Base-by-base conservation (phyloP, 2,329 filamentous ascomycete genomes). In the Rutstroemia sp. region DNA sequence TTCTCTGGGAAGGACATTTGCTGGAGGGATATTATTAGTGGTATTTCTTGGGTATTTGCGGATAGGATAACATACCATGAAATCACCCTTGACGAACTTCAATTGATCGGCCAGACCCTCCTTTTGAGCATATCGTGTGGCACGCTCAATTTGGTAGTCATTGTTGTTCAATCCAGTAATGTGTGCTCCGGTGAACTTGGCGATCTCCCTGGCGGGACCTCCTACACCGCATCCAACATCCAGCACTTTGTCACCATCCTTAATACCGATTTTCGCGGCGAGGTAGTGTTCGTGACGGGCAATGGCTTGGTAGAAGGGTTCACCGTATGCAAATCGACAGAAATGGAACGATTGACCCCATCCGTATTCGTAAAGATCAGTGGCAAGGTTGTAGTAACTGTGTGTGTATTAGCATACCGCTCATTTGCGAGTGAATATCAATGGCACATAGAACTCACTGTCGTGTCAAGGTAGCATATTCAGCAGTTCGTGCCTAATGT, bases 261-360 rank as follows among this genome's bases (percentile, higher is more conserved):
- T 83, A 69, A 99, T 85, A 62, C 86, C 85, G 72, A 96, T 95
- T 72, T 84, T 83, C 74, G 92, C 85, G 48, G 94, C 94, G 30
- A 99, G 87, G 77, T 96, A 97, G 79, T 99, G 94, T 77, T 99
- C 94, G 71, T 99, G 94, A 58, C 94, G 88, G 63, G 92, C 90
- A 74, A 97, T 92, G 60, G 92, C 92, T 75, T 95, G 89, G 73
- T 83, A 78, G 77, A 97, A 97, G 52, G 84, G 78, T 77, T 99
- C 94, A 70, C 88, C 87, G 65, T 85, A 77, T 55, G 90, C 88
- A 74, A 92, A 96, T 62, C 92, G 90, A 77, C 90, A 95, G 81
- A 99, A 97, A 76, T 99, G 92, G 81, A 99, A 99, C 50, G 87
- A 92, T 69, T 91, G 86, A 60, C 90, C 90, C 92, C 94, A 99